Base-by-base conservation (phyloP, 2,329 filamentous ascomycete genomes). In the Harringtonia aguacate region DNA sequence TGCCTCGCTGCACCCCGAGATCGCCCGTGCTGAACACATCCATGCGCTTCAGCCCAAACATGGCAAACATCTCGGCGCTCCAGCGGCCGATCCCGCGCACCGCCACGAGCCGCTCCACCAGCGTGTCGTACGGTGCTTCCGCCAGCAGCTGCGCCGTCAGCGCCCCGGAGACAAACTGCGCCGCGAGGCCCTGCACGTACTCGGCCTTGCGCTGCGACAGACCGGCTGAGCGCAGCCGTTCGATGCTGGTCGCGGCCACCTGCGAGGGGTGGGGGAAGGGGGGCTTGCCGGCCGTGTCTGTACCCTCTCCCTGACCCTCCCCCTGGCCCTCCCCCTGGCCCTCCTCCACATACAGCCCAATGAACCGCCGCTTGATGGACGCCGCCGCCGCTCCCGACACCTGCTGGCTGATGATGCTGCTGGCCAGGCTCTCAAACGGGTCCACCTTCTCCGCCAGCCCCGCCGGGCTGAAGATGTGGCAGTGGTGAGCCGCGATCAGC, bases 11-110 rank as follows among this genome's bases (percentile, higher is more conserved):
- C 37, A 98, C 86, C 5, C 92, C 92, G 49, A 98, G 65, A 64
- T 98, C 90, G 1, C 92, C 90, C 1, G 86, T 82, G 20, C 83
- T 87, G 60, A 97, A 95, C 20, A 98, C 86, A 64, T 98, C 90
- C 72, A 88, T 83, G 13, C 89, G 73, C 72, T 95, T 97, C 34
- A 98, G 69, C n/a, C 79, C 85, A 63, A 98, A 97, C 62, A 85
- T 87, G 40, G 89, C 86, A 69, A 98, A 98, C 92, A 98, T 97
- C 68, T 95, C 89, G 14, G 94, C 88, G 39, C 82, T 89, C 92
- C 92, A 97, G 43, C 73, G 74, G 0, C 92, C 92, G 40, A 97
- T 65, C 0, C 92, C 92, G 10, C 90, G 74, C 6, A 98, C 88
- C 1, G 88, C 85, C 39, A 84, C 86, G 39, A 98, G 70, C 59